Percentiles rank a stretch among this genome's conserved stretches.
Evolutionary conservation across 129 eudicot genomes (phyloP).

Genomic region (carrot (Daucus carota)): DH1_v3.0 NC_030382.2:54838001-54838500

Average conservation of each 20-base stretch:
- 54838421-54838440: constrained; percentile 31
- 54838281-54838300: constrained; percentile 53
- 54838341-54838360: constrained; percentile 32
- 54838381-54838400: constrained; percentile 30
- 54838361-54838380: constrained; percentile 11
- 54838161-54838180: constrained; percentile 56
- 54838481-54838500: constrained; percentile 25
- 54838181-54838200: constrained; percentile 46
- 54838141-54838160: background rate
- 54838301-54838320: constrained; percentile 43
- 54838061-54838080: constrained; percentile 17
- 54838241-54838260: constrained; percentile 45
- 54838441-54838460: constrained; percentile 36
- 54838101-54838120: constrained; percentile 63
- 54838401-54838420: constrained; percentile 16
- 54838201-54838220: constrained; percentile 56
- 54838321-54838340: constrained; percentile 20
- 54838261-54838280: constrained; percentile 38
- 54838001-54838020: constrained; percentile 36
- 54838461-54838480: constrained; percentile 19
- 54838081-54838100: constrained; percentile 63
- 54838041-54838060: constrained; percentile 10
- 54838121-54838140: constrained; percentile 33
- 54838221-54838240: constrained; percentile 65
- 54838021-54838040: constrained; percentile 48